Evolutionary conservation across 306 rosid genomes (phyloP).

Genomic region (Vicia villosa): DNA sequence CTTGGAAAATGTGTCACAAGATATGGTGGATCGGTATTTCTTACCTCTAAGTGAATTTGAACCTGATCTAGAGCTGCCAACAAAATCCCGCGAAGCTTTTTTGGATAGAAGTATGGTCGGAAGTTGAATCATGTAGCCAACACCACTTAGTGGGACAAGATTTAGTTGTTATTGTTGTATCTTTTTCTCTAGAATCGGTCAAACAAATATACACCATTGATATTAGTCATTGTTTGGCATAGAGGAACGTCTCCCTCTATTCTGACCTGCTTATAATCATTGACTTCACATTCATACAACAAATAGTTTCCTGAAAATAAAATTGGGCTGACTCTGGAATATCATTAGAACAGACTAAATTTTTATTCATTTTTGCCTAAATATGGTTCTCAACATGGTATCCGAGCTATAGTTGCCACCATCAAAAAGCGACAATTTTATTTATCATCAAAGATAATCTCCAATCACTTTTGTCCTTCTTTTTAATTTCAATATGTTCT

Average conservation of each 20-base stretch:
- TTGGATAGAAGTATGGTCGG: constrained; percentile 17
- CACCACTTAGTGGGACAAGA: too few species aligned
- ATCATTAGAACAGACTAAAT: too few species aligned
- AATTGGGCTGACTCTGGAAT: neutral
- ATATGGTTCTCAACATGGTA: too few species aligned
- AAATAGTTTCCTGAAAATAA: constrained; percentile 1
- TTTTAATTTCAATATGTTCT: too few species aligned
- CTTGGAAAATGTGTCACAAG: constrained; percentile 69
- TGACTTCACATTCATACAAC: neutral
- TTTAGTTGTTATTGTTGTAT: neutral
- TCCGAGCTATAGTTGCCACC: too few species aligned
- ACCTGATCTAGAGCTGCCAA: constrained; percentile 75
- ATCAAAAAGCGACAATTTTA: too few species aligned
- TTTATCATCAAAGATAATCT: too few species aligned
- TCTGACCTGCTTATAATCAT: neutral
- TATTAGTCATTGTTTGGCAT: neutral
- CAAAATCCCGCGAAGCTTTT: constrained; percentile 70
- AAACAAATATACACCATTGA: constrained; percentile 14
- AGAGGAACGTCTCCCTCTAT: neutral
- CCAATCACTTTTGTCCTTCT: too few species aligned
- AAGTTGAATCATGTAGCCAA: too few species aligned
- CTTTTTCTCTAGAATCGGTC: neutral
- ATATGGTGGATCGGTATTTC: constrained; percentile 83
- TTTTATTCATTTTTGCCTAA: too few species aligned
- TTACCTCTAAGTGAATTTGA: constrained; percentile 60